These are phyloP conservation scores for Trichophyton mentagrophytes DNA, from an alignment of 2,329 filamentous ascomycete genomes.

Conservation along the genomic window DNA sequence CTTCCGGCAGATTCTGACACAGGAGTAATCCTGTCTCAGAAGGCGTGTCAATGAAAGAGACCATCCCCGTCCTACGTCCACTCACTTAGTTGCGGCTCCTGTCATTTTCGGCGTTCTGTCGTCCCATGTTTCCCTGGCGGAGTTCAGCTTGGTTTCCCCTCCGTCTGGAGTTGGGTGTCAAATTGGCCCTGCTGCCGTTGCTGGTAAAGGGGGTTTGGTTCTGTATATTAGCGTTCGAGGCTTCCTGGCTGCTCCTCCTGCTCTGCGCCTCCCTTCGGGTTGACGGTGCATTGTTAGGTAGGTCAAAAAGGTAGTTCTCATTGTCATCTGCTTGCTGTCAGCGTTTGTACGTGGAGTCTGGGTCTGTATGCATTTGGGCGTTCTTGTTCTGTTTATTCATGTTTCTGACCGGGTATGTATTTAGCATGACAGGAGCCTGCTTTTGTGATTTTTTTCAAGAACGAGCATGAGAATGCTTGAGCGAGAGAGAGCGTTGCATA, in stretches of 20 bases:
- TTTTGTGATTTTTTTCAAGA: not conserved
- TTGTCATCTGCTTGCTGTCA: not conserved
- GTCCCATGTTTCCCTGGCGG: not conserved
- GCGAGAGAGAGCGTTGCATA: not conserved
- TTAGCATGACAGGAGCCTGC: constrained; percentile 1
- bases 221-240: constrained; percentile 1
- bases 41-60: not conserved
- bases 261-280: not conserved
- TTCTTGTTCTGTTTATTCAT: not conserved
- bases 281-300: not conserved
- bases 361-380: constrained; percentile 4
- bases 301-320: not conserved
- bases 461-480: not conserved
- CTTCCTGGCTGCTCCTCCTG: not conserved
- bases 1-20: not conserved
- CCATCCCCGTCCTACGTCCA: constrained; percentile 2
- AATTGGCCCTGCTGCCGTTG: not conserved
- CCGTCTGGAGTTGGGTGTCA: not conserved
- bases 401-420: not conserved
- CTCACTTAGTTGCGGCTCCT: constrained; percentile 3
- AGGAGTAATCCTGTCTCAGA: not conserved
- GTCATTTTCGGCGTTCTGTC: constrained; percentile 5
- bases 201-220: constrained; percentile 2
- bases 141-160: not conserved
- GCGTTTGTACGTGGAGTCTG: not conserved